These are phyloP conservation scores for Arthroderma sp. DNA, from an alignment of 2,329 filamentous ascomycete species.

Conservation along the genomic window DNA sequence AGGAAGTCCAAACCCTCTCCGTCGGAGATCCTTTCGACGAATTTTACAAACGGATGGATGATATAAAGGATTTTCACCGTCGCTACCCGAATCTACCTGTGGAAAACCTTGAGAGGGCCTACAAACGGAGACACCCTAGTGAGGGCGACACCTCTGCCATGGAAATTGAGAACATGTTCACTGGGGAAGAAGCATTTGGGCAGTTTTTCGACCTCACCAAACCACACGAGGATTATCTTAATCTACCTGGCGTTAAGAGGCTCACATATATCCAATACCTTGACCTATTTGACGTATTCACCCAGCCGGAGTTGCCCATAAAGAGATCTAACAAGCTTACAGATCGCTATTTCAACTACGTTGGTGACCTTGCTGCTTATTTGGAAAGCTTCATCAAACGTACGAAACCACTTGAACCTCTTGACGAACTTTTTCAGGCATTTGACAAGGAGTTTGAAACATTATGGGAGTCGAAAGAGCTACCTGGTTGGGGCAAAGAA, in stretches of 20 bases:
- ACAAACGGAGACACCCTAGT: constrained; percentile 57
- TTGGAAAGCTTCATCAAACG: constrained; percentile 78
- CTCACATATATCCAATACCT: constrained; percentile 87
- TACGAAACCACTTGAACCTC: constrained; percentile 72
- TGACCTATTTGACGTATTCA: constrained; percentile 78
- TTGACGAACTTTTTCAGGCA: constrained; percentile 59
- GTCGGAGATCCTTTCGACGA: constrained; percentile 78
- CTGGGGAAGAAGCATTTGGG: constrained; percentile 86
- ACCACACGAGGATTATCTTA: constrained; percentile 78
- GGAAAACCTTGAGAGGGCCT: constrained; percentile 87
- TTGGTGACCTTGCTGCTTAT: constrained; percentile 66
- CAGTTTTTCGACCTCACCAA: constrained; percentile 81
- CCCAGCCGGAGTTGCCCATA: constrained; percentile 57
- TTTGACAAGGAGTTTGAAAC: constrained; percentile 77
- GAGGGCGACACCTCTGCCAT: constrained; percentile 51
- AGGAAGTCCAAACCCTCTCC: constrained; percentile 72
- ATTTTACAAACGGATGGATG: constrained; percentile 73
- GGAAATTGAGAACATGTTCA: constrained; percentile 82
- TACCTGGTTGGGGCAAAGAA: constrained; percentile 65
- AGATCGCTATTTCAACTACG: constrained; percentile 83
- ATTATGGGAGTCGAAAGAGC: constrained; percentile 65
- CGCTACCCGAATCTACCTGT: constrained; percentile 89
- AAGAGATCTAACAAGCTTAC: constrained; percentile 76
- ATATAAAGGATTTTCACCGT: constrained; percentile 76
- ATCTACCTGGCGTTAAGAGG: constrained; percentile 74